phyloP scores from a whole-genome alignment of 768 basidiomycete species.

The Omphalotus guepiniiformis region DNA sequence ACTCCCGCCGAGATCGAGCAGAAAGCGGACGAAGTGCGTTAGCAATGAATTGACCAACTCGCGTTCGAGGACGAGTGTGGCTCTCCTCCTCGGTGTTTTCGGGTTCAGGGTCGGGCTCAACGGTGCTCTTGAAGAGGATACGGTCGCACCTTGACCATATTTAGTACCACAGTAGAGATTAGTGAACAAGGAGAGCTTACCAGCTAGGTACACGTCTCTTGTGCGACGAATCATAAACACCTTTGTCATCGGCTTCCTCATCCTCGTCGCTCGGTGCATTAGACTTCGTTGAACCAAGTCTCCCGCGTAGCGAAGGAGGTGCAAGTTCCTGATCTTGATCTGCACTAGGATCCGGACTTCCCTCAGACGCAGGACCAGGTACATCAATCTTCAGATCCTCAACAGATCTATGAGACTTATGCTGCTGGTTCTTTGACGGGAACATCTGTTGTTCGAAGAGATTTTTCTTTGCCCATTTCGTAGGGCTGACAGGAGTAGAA shows the following conservation, averaged over 20 bases:
- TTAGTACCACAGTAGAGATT: too few species aligned
- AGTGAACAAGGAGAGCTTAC: conserved; percentile 34
- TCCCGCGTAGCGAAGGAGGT: conserved; percentile 27
- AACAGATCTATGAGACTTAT: conserved; percentile 1
- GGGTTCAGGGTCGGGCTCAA: conserved; percentile 40
- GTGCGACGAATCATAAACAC: conserved; percentile 76
- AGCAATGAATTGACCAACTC: conserved; percentile 50
- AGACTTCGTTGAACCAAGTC: conserved; percentile 32
- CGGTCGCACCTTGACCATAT: conserved; percentile 72
- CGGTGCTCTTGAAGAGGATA: conserved; percentile 76
- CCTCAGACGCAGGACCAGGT: conserved; percentile 2
- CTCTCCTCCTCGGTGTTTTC: conserved; percentile 33
- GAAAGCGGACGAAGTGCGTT: conserved; percentile 49
- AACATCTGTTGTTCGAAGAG: conserved; percentile 7
- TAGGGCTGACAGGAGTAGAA: conserved; percentile 25
- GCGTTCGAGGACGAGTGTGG: conserved; percentile 33
- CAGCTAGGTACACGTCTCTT: conserved; percentile 85
- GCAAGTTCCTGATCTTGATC: conserved; percentile 10
- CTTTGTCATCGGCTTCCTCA: conserved; percentile 44
- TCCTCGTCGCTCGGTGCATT: conserved; percentile 34
- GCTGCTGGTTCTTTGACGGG: conserved; percentile 1
- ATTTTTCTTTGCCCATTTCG: conserved; percentile 26
- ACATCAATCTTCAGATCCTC: conserved; percentile 9
- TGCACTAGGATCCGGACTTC: conserved; percentile 14
- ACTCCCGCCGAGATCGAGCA: conserved; percentile 32